Evolutionary conservation across 768 basidiomycete genomes (phyloP).

Genomic region (Serendipita indica): DNA sequence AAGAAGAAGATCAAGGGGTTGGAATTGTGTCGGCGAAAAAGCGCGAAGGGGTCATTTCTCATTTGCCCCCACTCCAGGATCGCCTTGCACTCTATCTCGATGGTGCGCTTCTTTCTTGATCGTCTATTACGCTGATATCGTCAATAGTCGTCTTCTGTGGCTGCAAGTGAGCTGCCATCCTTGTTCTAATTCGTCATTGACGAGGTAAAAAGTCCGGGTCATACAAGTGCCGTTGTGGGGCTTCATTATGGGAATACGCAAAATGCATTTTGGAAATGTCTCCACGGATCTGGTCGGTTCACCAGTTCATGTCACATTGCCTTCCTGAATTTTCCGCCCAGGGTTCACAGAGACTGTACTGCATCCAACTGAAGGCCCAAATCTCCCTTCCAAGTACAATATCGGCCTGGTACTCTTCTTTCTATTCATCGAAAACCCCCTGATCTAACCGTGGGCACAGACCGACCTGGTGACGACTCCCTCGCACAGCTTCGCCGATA

Average conservation of each 20-base stretch:
- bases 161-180: not conserved
- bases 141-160: not conserved
- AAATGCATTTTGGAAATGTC: slow-evolving; percentile 2
- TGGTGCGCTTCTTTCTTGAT: not conserved
- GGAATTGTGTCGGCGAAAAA: not conserved
- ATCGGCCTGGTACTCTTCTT: not conserved
- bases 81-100: not conserved
- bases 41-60: not conserved
- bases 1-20: not conserved
- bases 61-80: not conserved
- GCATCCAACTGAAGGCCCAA: not conserved
- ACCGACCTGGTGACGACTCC: not conserved
- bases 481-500: not conserved
- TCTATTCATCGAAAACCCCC: not conserved
- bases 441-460: not conserved
- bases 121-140: not conserved
- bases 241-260: slow-evolving; percentile 1
- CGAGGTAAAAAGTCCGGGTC: not conserved
- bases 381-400: not conserved
- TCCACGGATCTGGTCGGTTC: not conserved
- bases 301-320: not conserved
- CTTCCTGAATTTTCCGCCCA: not conserved
- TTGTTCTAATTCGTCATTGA: not conserved
- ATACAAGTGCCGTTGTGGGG: not conserved
- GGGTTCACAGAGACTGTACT: not conserved